Conservation (phyloP, 768 basidiomycete species). For the Termitomyces eurrhizus region DNA sequence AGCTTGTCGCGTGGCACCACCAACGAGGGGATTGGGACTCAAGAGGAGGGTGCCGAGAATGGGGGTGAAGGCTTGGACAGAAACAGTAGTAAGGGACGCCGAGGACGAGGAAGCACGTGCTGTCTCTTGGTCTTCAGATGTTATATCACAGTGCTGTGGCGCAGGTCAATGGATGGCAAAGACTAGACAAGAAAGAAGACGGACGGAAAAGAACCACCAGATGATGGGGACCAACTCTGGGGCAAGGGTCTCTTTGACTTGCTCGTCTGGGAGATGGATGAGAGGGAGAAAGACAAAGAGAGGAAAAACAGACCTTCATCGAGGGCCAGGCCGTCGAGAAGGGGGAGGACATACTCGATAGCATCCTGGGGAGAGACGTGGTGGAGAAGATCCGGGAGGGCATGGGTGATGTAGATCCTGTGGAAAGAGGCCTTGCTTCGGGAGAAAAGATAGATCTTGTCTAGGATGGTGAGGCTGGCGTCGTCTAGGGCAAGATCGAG, state of each 20-base stretch:
- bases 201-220: slow-evolving; percentile 88
- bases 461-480: slow-evolving; percentile 77
- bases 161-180: slow-evolving; percentile 8
- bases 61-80: slow-evolving; percentile 86
- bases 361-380: slow-evolving; percentile 83
- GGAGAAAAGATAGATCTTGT: slow-evolving; percentile 89
- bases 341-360: slow-evolving; percentile 88
- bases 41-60: slow-evolving; percentile 87
- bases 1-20: slow-evolving; percentile 66
- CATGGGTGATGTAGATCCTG: slow-evolving; percentile 79
- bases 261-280: slow-evolving; percentile 54
- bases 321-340: slow-evolving; percentile 80
- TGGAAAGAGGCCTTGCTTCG: slow-evolving; percentile 62
- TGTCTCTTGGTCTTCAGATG: slow-evolving; percentile 38
- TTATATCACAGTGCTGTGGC: slow-evolving; percentile 61
- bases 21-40: slow-evolving; percentile 70
- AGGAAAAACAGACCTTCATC: slow-evolving; percentile 60
- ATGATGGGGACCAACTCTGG: slow-evolving; percentile 75
- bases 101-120: slow-evolving; percentile 30
- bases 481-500: slow-evolving; percentile 48
- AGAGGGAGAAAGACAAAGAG: background rate
- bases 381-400: slow-evolving; percentile 73
- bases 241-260: slow-evolving; percentile 85
- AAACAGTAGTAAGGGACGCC: slow-evolving; percentile 45
- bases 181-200: slow-evolving; percentile 10